These are phyloP conservation scores for Groenewaldozyma salmanticensis DNA, from an alignment of 805 yeast genomes.

Conservation along the genomic window DNA sequence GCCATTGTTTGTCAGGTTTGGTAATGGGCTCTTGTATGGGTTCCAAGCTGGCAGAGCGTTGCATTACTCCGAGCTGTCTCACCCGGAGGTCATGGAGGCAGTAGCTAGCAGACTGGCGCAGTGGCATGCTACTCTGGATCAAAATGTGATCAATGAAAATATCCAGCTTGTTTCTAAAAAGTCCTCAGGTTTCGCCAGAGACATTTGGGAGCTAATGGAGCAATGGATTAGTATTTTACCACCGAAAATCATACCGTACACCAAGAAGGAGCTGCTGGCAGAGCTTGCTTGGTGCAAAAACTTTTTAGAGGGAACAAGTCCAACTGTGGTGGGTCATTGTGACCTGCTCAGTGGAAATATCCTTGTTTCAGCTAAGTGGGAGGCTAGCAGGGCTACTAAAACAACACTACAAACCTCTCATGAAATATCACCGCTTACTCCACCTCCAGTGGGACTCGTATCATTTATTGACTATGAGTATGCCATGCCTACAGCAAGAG, in stretches of 20 bases:
- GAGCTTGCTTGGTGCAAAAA: slow-evolving; percentile 50
- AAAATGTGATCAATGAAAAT: slow-evolving; percentile 33
- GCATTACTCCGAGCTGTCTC: slow-evolving; percentile 43
- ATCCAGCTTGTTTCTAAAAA: slow-evolving; percentile 5
- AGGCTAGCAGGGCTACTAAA: slow-evolving; percentile 4
- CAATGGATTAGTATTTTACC: slow-evolving; percentile 62
- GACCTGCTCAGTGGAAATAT: slow-evolving; percentile 69
- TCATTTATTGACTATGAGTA: slow-evolving; percentile 88
- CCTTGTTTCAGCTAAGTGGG: slow-evolving; percentile 41
- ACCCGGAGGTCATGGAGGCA: slow-evolving; percentile 39
- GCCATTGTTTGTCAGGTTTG: slow-evolving; percentile 53
- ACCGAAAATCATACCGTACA: slow-evolving; percentile 29
- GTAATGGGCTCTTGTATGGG: slow-evolving; percentile 66
- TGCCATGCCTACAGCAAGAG: slow-evolving; percentile 83
- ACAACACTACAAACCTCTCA: slow-evolving; percentile 13
- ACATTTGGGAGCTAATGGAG: slow-evolving; percentile 50
- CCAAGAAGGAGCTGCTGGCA: slow-evolving; percentile 31
- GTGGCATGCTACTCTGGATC: slow-evolving; percentile 50
- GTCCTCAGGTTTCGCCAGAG: slow-evolving; percentile 26
- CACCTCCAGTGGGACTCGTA: slow-evolving; percentile 7
- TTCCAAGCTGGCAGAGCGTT: slow-evolving; percentile 56
- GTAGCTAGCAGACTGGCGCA: slow-evolving; percentile 61
- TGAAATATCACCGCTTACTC: slow-evolving; percentile 7
- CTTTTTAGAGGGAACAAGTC: slow-evolving; percentile 28
- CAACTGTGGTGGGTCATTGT: slow-evolving; percentile 53